Percentiles rank a stretch among this genome's conserved stretches.
These are phyloP conservation scores for Aspergillus oerlinghausenensis DNA, from an alignment of 2,329 filamentous ascomycete species.

Conservation along the genomic window DNA sequence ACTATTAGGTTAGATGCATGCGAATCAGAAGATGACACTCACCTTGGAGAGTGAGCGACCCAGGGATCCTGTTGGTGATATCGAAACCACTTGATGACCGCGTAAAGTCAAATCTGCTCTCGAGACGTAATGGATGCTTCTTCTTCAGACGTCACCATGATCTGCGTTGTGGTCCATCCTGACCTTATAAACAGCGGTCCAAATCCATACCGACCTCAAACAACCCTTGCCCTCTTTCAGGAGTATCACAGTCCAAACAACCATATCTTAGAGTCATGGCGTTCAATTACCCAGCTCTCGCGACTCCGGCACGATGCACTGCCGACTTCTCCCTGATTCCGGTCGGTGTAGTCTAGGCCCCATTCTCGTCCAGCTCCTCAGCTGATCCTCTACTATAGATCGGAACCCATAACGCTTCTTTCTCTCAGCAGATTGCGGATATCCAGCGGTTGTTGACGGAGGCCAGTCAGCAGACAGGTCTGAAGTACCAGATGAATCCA, in stretches of 20 bases:
- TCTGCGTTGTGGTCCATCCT: not conserved
- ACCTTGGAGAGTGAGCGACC: not conserved
- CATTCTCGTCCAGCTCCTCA: not conserved
- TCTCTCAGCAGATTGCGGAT: conserved; percentile 74
- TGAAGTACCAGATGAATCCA: conserved; percentile 79
- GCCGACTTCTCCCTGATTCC: conserved; percentile 86
- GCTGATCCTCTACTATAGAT: conserved; percentile 40
- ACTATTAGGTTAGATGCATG: conserved; percentile 50
- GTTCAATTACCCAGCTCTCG: conserved; percentile 11
- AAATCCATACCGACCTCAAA: not conserved
- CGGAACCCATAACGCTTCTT: conserved; percentile 67
- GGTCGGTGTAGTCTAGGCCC: conserved; percentile 8
- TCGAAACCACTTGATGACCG: not conserved
- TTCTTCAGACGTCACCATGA: not conserved
- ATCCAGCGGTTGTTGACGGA: conserved; percentile 75
- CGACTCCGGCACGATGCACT: conserved; percentile 66
- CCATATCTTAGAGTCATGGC: conserved; percentile 9
- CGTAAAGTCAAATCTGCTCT: not conserved
- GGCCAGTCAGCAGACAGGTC: conserved; percentile 69
- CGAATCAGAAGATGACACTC: not conserved
- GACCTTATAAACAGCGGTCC: not conserved
- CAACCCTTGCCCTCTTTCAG: not conserved
- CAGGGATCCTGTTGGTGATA: not conserved
- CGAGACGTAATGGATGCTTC: not conserved
- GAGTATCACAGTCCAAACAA: not conserved